These are phyloP conservation scores for Taiozyma onychis DNA, from an alignment of 1,139 yeast genomes.

Conservation along the genomic window DNA sequence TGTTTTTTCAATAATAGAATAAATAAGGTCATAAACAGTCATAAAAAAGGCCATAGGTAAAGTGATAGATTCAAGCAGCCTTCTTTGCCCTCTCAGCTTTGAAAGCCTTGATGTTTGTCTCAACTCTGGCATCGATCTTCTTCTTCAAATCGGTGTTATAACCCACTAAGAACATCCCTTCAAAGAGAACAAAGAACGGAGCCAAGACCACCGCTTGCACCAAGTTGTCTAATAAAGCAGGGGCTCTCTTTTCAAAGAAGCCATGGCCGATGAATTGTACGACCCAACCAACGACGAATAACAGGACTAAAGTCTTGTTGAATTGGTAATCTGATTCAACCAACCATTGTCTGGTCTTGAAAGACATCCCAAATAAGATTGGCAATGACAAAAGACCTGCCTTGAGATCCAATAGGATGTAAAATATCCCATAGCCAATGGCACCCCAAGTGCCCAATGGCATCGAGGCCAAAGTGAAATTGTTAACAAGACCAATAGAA, in stretches of 20 bases:
- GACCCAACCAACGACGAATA: constrained; percentile 62
- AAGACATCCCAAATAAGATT: constrained; percentile 25
- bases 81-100: constrained; percentile 2
- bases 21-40: too few relatives aligned
- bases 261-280: constrained; percentile 92
- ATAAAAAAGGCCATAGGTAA: too few relatives aligned
- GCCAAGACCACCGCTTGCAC: constrained; percentile 86
- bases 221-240: constrained; percentile 80
- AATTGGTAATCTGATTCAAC: constrained; percentile 24
- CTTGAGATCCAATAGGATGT: constrained; percentile 33
- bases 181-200: constrained; percentile 84
- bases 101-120: constrained; percentile 15
- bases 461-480: neutral
- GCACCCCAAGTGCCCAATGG: constrained; percentile 22
- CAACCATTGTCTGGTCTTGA: constrained; percentile 5
- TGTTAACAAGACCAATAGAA: constrained; percentile 34
- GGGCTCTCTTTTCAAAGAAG: constrained; percentile 73
- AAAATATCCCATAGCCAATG: constrained; percentile 38
- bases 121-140: constrained; percentile 48
- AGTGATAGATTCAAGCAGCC: neutral
- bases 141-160: constrained; percentile 47
- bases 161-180: constrained; percentile 65
- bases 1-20: too few relatives aligned
- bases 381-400: constrained; percentile 39
- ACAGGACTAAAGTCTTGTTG: constrained; percentile 25